Evolutionary conservation across 1,139 yeast species (phyloP).

Genomic region (Suhomyces panamericanus): DNA sequence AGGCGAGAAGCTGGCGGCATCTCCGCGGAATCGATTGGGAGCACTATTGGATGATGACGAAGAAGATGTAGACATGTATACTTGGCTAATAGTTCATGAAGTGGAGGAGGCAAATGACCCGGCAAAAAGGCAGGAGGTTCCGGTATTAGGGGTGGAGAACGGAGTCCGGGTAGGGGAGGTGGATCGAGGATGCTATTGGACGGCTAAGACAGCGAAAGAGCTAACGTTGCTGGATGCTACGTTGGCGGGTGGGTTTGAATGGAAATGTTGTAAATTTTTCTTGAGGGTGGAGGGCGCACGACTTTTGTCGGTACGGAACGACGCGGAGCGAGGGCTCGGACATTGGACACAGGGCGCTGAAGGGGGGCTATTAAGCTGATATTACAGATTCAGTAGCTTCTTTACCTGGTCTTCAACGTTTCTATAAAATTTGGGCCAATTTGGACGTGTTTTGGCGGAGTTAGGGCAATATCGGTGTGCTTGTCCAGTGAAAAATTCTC

Average conservation of each 20-base stretch:
- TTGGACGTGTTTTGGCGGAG: not conserved
- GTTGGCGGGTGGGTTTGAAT: constrained; percentile 6
- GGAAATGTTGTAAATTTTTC: constrained; percentile 9
- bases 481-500: not conserved
- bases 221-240: constrained; percentile 8
- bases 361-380: no score
- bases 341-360: not conserved
- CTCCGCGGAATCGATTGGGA: constrained; percentile 44
- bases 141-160: not conserved
- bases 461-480: not conserved
- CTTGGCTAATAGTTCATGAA: constrained; percentile 4
- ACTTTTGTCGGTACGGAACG: constrained; percentile 1
- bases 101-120: constrained; percentile 1
- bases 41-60: constrained; percentile 29
- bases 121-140: not conserved
- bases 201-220: not conserved
- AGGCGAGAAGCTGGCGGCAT: constrained; percentile 45
- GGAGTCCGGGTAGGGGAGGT: not conserved
- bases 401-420: not conserved
- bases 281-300: constrained; percentile 6
- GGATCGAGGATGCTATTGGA: not conserved
- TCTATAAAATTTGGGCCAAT: not conserved
- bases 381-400: no score
- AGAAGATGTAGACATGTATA: constrained; percentile 14
- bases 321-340: not conserved